phyloP scores from a whole-genome alignment of 2,329 filamentous ascomycete species.

The Exserohilum turcica region DNA sequence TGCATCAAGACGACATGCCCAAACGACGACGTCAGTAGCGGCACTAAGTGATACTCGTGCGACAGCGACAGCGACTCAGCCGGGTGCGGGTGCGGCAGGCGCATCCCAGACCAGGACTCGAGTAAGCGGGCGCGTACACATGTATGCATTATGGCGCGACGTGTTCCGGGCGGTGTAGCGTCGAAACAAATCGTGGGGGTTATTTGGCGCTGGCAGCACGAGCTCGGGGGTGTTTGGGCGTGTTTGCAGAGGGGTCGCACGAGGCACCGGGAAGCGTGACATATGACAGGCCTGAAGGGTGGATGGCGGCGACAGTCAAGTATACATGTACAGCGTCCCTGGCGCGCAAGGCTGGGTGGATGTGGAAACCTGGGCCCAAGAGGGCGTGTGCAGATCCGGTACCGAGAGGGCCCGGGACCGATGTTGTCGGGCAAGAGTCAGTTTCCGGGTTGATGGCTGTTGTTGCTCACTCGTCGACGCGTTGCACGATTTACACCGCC shows the following conservation, averaged over 20 bases:
- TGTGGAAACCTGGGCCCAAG: neutral
- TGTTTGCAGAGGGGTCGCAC: slow-evolving; percentile 33
- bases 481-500: slow-evolving; percentile 24
- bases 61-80: slow-evolving; percentile 20
- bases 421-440: slow-evolving; percentile 19
- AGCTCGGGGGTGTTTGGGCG: slow-evolving; percentile 25
- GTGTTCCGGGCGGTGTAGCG: slow-evolving; percentile 31
- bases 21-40: slow-evolving; percentile 8
- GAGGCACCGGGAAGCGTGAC: slow-evolving; percentile 25
- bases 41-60: slow-evolving; percentile 12
- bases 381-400: slow-evolving; percentile 15
- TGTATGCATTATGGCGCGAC: slow-evolving; percentile 24
- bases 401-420: slow-evolving; percentile 3
- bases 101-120: slow-evolving; percentile 18
- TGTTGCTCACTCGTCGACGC: slow-evolving; percentile 26
- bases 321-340: slow-evolving; percentile 4
- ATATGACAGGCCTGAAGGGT: slow-evolving; percentile 19
- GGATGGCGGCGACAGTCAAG: slow-evolving; percentile 8
- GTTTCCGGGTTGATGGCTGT: slow-evolving; percentile 27
- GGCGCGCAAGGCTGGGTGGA: slow-evolving; percentile 4
- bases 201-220: slow-evolving; percentile 20
- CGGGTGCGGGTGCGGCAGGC: slow-evolving; percentile 24
- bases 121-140: slow-evolving; percentile 19
- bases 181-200: slow-evolving; percentile 33
- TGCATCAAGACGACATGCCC: slow-evolving; percentile 21